These are phyloP conservation scores for Corylus avellana DNA, from an alignment of 306 rosid genomes.

Conservation along the genomic window DNA sequence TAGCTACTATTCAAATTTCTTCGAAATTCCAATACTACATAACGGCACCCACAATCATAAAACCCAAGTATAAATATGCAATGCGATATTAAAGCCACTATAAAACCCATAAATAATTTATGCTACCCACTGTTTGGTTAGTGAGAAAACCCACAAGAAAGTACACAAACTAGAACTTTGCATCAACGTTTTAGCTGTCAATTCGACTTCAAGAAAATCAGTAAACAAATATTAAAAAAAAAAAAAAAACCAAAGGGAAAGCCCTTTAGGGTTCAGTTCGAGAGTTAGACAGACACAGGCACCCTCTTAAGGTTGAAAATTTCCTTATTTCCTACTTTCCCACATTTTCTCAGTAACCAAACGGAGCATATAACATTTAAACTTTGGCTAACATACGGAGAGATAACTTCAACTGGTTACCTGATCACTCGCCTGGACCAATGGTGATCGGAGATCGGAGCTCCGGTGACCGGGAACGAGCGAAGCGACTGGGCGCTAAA, in stretches of 20 bases:
- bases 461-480: conserved; percentile 11
- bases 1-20: not conserved
- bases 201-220: not conserved
- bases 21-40: not conserved
- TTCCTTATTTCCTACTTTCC: not conserved
- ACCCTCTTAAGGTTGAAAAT: not conserved
- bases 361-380: not conserved
- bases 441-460: conserved; percentile 3
- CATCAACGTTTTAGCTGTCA: not conserved
- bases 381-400: not conserved
- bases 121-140: not conserved
- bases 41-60: not conserved
- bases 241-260: not conserved
- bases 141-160: not conserved
- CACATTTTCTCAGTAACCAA: conserved; percentile 7
- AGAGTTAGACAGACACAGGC: not conserved
- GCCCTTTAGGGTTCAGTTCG: not conserved
- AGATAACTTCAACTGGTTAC: not conserved
- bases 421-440: not conserved
- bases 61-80: not conserved
- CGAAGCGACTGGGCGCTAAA: not conserved
- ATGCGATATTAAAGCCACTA: not conserved
- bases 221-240: not conserved
- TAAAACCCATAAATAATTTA: not conserved
- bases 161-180: not conserved